These are phyloP conservation scores for Lodderomyces elongisporus DNA, from an alignment of 1,139 yeast genomes.

Conservation along the genomic window DNA sequence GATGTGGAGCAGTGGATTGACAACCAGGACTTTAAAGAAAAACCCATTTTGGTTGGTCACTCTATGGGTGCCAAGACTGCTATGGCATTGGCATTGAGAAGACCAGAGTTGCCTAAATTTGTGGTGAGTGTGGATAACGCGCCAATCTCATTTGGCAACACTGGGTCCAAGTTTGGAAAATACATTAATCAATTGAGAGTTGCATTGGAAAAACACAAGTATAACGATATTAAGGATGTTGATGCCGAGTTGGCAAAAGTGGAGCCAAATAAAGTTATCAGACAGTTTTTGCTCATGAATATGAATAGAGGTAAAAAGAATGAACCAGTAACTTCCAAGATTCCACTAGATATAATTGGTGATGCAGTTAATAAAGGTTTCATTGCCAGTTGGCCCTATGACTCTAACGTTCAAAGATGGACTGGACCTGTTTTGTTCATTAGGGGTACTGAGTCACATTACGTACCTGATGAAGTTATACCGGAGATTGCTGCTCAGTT, in stretches of 20 bases:
- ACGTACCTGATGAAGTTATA: slow-evolving; percentile 81
- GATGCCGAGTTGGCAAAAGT: slow-evolving; percentile 57
- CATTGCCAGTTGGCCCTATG: slow-evolving; percentile 77
- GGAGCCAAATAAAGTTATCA: slow-evolving; percentile 56
- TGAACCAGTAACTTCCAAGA: slow-evolving; percentile 39
- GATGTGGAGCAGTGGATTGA: slow-evolving; percentile 75
- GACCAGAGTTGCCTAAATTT: slow-evolving; percentile 60
- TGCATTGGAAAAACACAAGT: slow-evolving; percentile 40
- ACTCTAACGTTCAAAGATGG: slow-evolving; percentile 51
- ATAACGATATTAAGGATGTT: slow-evolving; percentile 60
- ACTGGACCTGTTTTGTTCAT: slow-evolving; percentile 72
- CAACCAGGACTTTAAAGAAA: slow-evolving; percentile 32
- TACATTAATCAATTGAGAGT: slow-evolving; percentile 62
- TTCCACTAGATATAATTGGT: slow-evolving; percentile 68
- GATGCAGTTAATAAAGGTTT: slow-evolving; percentile 57
- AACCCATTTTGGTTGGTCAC: slow-evolving; percentile 79
- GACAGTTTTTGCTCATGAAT: slow-evolving; percentile 77
- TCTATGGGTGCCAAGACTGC: slow-evolving; percentile 97
- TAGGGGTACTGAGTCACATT: slow-evolving; percentile 71
- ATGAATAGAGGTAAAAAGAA: slow-evolving; percentile 43
- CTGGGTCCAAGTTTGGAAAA: slow-evolving; percentile 53
- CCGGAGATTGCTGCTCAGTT: slow-evolving; percentile 73
- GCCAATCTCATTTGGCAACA: slow-evolving; percentile 63
- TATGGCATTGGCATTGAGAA: slow-evolving; percentile 76
- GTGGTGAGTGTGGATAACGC: slow-evolving; percentile 85